These are phyloP conservation scores for Allomyces arbusculus DNA, from an alignment of 192 early-diverging fungal genomes.

Conservation along the genomic window DNA sequence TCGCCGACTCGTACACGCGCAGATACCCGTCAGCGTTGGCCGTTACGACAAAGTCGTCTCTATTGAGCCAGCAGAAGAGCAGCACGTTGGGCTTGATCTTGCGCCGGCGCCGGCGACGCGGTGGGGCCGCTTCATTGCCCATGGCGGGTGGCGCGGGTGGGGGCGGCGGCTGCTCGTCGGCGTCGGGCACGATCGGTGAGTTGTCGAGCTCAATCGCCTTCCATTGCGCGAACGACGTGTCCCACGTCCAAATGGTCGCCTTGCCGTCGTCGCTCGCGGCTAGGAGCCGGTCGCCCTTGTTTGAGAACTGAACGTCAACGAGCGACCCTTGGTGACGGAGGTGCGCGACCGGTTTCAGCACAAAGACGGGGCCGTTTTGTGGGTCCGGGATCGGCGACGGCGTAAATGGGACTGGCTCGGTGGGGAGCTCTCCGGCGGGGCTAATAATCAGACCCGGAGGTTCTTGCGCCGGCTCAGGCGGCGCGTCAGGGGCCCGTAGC, in stretches of 20 bases:
- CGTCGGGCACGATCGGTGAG: not conserved
- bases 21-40: not conserved
- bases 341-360: not conserved
- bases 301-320: slow-evolving; percentile 1
- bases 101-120: not conserved
- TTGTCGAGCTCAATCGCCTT: not conserved
- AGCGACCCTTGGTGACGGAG: slow-evolving; percentile 3
- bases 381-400: too few species aligned
- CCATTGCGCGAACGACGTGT: not conserved
- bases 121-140: too few species aligned
- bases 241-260: not conserved
- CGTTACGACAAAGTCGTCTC: not conserved
- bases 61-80: not conserved
- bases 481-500: too few species aligned
- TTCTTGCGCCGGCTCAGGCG: too few species aligned
- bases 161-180: too few species aligned
- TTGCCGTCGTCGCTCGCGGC: not conserved
- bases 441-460: too few species aligned
- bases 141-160: too few species aligned
- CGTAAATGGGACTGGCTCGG: too few species aligned
- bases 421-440: too few species aligned
- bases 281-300: slow-evolving; percentile 2
- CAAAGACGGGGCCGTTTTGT: too few species aligned
- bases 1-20: not conserved
- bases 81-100: not conserved